Conservation (phyloP, 257 asterid genomes). For the Solanum corneliomulleri region DNA sequence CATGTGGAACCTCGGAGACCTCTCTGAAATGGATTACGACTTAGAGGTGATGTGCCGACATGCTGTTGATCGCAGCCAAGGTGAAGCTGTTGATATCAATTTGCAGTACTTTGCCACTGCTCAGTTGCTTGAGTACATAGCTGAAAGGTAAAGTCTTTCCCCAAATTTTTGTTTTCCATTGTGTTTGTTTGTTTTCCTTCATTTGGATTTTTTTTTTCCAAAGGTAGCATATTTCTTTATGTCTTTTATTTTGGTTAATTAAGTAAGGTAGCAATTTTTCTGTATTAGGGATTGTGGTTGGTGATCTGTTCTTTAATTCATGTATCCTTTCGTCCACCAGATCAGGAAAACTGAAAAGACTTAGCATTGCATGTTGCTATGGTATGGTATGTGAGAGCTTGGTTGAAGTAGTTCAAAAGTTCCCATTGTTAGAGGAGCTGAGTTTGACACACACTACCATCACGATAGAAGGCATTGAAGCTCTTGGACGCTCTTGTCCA, state of each 20-base stretch:
- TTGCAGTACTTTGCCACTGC: neutral
- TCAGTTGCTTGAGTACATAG: neutral
- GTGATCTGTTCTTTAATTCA: neutral
- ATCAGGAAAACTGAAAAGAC: neutral
- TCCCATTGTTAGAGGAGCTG: neutral
- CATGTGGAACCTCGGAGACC: neutral
- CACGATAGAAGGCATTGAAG: neutral
- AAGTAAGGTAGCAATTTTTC: neutral
- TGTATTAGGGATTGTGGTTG: neutral
- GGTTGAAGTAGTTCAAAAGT: neutral
- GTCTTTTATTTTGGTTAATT: neutral
- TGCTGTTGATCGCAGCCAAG: neutral
- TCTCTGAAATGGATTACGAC: neutral
- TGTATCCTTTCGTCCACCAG: neutral
- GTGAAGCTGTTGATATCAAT: neutral
- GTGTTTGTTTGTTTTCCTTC: neutral
- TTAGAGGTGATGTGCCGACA: slow-evolving; percentile 15
- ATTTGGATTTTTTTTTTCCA: neutral
- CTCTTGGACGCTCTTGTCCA: neutral
- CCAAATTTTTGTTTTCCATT: neutral
- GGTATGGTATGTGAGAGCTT: neutral
- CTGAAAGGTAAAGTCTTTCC: neutral
- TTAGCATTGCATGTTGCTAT: neutral
- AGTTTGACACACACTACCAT: neutral
- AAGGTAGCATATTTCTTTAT: neutral